Conservation (phyloP, 495 filamentous ascomycete genomes). For the Tetracladium setigerum region DNA sequence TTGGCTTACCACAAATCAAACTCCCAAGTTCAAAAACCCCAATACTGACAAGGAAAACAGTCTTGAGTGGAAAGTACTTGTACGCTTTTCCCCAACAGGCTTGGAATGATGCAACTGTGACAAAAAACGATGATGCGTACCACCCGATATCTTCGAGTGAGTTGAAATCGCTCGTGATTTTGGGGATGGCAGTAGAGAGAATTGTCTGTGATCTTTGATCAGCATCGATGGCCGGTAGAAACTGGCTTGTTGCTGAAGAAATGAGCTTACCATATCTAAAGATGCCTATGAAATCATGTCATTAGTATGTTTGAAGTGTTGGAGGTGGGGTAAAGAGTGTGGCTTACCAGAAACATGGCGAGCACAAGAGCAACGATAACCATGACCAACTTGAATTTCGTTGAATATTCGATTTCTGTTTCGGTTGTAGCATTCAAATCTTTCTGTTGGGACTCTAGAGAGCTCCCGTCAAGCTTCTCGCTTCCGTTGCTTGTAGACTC, state of each 20-base stretch:
- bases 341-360: constrained; percentile 7
- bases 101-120: constrained; percentile 35
- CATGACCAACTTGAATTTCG: neutral
- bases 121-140: constrained; percentile 49
- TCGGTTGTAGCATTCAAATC: neutral
- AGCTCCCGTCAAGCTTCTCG: too few relatives aligned
- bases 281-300: constrained; percentile 1
- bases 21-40: constrained; percentile 75
- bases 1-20: constrained; percentile 67
- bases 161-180: constrained; percentile 37
- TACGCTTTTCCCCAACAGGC: constrained; percentile 8
- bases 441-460: too few relatives aligned
- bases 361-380: constrained; percentile 5
- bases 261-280: constrained; percentile 2
- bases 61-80: constrained; percentile 35
- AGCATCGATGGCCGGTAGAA: too few relatives aligned
- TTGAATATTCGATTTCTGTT: constrained; percentile 1
- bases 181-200: constrained; percentile 46
- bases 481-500: too few relatives aligned
- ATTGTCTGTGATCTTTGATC: constrained; percentile 36
- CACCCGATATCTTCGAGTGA: constrained; percentile 38
- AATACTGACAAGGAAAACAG: constrained; percentile 60
- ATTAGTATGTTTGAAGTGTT: neutral
- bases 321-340: neutral
- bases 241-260: too few relatives aligned